phyloP scores from a whole-genome alignment of 768 basidiomycete species.

The Serpula lacrymans region DNA sequence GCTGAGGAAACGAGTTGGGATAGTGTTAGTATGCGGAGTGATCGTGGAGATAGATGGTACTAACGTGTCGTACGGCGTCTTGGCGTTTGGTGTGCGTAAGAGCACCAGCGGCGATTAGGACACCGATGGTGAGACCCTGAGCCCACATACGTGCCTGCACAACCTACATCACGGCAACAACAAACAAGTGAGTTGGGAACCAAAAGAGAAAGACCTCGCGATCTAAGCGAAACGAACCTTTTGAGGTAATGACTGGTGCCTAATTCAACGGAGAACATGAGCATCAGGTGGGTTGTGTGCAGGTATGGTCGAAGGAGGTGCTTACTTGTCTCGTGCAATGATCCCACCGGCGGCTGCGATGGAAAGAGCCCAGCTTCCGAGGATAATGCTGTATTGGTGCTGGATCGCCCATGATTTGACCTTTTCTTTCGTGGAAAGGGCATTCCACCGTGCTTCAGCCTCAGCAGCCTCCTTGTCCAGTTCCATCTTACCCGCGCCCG shows the following conservation, averaged over 20 bases:
- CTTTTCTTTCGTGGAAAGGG: slow-evolving; percentile 49
- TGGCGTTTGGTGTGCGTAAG: slow-evolving; percentile 51
- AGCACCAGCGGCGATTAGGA: slow-evolving; percentile 67
- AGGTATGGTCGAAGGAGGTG: no score
- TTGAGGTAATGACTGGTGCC: slow-evolving; percentile 25
- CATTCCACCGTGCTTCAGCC: slow-evolving; percentile 44
- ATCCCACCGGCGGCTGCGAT: slow-evolving; percentile 61
- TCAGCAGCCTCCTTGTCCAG: slow-evolving; percentile 43
- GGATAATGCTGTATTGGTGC: slow-evolving; percentile 71
- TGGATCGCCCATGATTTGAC: slow-evolving; percentile 57
- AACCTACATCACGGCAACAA: no score
- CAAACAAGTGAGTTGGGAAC: slow-evolving; percentile 29
- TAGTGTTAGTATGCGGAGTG: not conserved
- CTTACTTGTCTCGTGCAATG: slow-evolving; percentile 63
- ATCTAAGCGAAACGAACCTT: slow-evolving; percentile 20
- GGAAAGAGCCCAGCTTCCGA: slow-evolving; percentile 71
- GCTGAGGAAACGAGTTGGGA: slow-evolving; percentile 7
- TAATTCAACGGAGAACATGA: slow-evolving; percentile 8
- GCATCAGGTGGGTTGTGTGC: not conserved
- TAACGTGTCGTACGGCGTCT: slow-evolving; percentile 28
- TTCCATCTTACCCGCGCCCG: slow-evolving; percentile 46
- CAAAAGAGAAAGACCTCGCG: no score
- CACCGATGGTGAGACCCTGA: slow-evolving; percentile 74
- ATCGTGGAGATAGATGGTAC: not conserved
- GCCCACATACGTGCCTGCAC: slow-evolving; percentile 92